A percentile compares a stretch with the other conserved stretches of the same genome.
Conservation (phyloP, 768 basidiomycete genomes). For the Podaxis sp. region DNA sequence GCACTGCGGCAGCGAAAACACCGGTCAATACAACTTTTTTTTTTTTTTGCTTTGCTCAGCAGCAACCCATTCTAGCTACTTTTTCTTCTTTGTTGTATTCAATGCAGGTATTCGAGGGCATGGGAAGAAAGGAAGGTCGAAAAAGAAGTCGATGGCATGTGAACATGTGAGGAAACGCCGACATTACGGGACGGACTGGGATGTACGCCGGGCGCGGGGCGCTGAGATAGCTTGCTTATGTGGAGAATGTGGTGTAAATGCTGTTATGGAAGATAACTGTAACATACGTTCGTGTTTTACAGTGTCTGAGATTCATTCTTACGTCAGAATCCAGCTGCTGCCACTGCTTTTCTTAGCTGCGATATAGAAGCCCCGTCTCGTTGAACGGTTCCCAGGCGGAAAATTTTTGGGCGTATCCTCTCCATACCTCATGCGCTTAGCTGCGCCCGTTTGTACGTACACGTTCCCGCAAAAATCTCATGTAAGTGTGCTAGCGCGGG, state of each 20-base stretch:
- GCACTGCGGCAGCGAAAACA: not conserved
- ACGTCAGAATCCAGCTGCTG: not conserved
- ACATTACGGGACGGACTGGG: not conserved
- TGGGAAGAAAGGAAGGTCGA: constrained; percentile 11
- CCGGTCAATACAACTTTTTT: not conserved
- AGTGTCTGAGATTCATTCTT: not conserved
- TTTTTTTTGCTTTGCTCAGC: not conserved
- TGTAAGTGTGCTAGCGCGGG: not conserved
- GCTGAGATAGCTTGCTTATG: not conserved
- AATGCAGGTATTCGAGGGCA: constrained; percentile 2
- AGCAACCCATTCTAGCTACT: not conserved
- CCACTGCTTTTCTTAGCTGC: not conserved
- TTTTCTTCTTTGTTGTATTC: not conserved
- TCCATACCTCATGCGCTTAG: not conserved
- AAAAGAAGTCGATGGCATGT: constrained; percentile 11
- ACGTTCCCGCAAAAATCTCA: not conserved
- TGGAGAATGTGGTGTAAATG: not conserved
- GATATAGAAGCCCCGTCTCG: not conserved
- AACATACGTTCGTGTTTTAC: no score
- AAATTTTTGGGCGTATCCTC: not conserved
- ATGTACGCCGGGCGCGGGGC: not conserved
- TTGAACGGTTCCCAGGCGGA: not conserved
- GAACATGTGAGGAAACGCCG: not conserved
- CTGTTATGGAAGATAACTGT: no score
- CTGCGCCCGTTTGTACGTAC: not conserved